phyloP scores from a whole-genome alignment of 2,329 filamentous ascomycete species.

The Venturia pyrina region DNA sequence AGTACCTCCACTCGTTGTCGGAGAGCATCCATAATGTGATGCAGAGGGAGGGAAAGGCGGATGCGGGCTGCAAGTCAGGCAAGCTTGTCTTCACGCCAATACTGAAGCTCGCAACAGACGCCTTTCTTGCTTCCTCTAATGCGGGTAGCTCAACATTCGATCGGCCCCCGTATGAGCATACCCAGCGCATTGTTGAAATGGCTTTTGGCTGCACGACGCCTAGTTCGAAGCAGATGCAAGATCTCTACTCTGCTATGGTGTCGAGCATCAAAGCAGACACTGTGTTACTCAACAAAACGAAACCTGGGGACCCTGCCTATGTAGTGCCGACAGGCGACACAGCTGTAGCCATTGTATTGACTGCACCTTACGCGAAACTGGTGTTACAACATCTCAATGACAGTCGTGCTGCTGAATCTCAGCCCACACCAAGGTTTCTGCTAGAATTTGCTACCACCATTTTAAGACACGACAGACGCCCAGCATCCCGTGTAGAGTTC shows the following conservation, averaged over 20 bases:
- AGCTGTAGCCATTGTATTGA: slow-evolving; percentile 1
- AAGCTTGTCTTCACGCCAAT: not conserved
- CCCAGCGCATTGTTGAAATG: not conserved
- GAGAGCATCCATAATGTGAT: not conserved
- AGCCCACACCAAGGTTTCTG: not conserved
- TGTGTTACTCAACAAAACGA: not conserved
- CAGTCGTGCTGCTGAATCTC: not conserved
- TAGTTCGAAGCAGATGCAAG: not conserved
- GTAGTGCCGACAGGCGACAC: not conserved
- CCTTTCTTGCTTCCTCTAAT: not conserved
- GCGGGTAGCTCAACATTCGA: not conserved
- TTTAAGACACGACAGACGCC: not conserved
- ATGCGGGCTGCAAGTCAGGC: not conserved
- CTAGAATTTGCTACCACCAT: not conserved
- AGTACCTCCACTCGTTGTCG: not conserved
- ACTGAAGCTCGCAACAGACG: not conserved
- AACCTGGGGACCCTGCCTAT: not conserved
- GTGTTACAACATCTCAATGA: not conserved
- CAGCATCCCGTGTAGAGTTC: not conserved
- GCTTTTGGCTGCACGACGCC: not conserved
- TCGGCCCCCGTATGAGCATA: not conserved
- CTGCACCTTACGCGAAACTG: not conserved
- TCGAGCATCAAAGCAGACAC: not conserved
- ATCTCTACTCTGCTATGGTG: not conserved
- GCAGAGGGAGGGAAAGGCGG: not conserved